Evolutionary conservation across 257 asterid genomes (phyloP), one percentile per base, ranked within the genome.

Genomic region (Vinca minor): DNA sequence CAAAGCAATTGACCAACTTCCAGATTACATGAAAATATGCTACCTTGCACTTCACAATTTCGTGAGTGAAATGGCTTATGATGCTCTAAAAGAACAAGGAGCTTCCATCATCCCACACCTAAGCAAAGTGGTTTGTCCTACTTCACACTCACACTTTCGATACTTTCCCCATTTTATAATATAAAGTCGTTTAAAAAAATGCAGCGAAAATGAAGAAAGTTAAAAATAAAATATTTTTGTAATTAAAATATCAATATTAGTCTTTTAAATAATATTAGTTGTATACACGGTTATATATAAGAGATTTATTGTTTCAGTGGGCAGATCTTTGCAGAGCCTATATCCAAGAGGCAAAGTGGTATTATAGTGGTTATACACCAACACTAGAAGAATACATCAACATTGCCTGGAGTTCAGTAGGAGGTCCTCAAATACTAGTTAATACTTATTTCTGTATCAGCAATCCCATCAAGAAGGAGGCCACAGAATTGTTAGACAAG

Each of bases 331-430:
- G 73, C 32, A 34, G 35, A 46, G 13, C 65, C 26, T 73, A 62
- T 39, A 10, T 73, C 26, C 47, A 46, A 32, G 77, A 73, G 54
- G 73, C 77, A 4, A 73, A 64, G 34, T 73, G 73, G 77, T 63
- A 57, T 45, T 59, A 13, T 11, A 14, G 49, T 35, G 69, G 69
- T 13, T 73, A 68, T 15, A 63, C 50, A 4, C 77, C 73, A 39
- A 67, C 58, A 5, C 35, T 68, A 28, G 59, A 73, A 48, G 73
- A 73, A 42, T 67, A 73, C 63, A n/a, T 73, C 1, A 42, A 67
- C 12, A 80, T 64, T 12, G 86, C 74, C 17, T 76, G 78, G 82
- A 61, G 78, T 59, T 74, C 88, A 23, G 62, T 77, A 45, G 28
- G 87, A 0, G 77, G 65, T 56, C 82, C 80, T 0, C 49, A 64